Evolutionary conservation across 306 rosid species (phyloP).

Genomic region (Elaeagnus macrophylla): DNA sequence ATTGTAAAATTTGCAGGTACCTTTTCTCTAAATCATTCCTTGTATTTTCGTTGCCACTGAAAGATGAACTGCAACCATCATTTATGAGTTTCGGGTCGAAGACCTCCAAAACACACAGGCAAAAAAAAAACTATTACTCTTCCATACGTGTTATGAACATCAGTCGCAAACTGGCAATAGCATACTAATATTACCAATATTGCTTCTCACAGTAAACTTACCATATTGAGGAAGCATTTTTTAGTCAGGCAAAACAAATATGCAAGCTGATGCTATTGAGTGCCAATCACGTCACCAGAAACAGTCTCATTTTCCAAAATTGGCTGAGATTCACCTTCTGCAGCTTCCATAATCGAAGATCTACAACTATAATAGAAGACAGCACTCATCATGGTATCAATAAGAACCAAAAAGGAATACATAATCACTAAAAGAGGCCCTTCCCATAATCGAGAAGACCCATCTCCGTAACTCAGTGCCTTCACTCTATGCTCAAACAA

Average conservation of each 20-base stretch:
- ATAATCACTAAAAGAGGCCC: conserved; percentile 92
- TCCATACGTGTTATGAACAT: too few relatives aligned
- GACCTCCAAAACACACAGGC: too few relatives aligned
- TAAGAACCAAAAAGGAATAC: conserved; percentile 81
- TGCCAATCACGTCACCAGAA: conserved; percentile 32
- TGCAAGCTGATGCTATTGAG: conserved; percentile 34
- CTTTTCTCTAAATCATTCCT: too few relatives aligned
- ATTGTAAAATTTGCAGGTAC: too few relatives aligned
- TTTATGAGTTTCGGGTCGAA: too few relatives aligned
- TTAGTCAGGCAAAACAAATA: conserved; percentile 16
- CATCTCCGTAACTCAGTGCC: conserved; percentile 92
- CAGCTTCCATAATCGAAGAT: conserved; percentile 24
- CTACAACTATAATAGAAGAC: conserved; percentile 23
- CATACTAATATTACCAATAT: too few relatives aligned
- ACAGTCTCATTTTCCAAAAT: conserved; percentile 35
- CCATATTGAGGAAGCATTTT: background rate
- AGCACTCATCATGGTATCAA: conserved; percentile 80
- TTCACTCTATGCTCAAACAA: conserved; percentile 89
- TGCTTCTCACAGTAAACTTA: too few relatives aligned
- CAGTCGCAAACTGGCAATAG: too few relatives aligned
- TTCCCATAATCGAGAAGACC: conserved; percentile 93
- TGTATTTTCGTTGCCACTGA: too few relatives aligned
- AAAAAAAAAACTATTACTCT: too few relatives aligned
- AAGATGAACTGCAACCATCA: too few relatives aligned
- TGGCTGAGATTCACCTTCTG: conserved; percentile 36